Conservation (phyloP, 148 eudicot species). For the Rhododendron henanense region DNA sequence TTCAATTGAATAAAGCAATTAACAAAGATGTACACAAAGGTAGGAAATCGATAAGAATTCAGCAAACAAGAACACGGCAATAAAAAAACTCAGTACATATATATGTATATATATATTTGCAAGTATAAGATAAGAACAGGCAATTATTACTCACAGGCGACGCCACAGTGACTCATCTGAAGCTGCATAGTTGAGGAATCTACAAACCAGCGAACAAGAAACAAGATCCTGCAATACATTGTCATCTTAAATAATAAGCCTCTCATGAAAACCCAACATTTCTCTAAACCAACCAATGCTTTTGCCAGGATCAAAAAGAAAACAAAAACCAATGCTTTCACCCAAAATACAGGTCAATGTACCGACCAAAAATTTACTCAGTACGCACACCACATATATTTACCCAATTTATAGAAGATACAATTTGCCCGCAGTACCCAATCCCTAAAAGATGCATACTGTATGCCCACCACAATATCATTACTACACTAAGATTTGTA, state of each 20-base stretch:
- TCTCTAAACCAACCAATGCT: background rate
- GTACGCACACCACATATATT: background rate
- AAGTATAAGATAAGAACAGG: background rate
- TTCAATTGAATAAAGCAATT: background rate
- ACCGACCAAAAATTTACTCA: background rate
- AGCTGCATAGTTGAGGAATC: constrained; percentile 63
- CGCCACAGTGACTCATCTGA: constrained; percentile 94
- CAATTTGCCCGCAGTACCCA: background rate
- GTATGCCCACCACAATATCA: background rate
- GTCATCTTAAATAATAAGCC: background rate
- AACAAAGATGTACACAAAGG: background rate
- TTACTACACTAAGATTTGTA: background rate
- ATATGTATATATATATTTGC: too few species aligned
- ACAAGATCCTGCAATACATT: constrained; percentile 66
- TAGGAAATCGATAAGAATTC: background rate
- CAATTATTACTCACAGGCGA: constrained; percentile 68
- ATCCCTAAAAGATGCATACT: background rate
- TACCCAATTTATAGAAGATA: background rate
- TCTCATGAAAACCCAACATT: background rate
- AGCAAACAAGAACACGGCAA: background rate
- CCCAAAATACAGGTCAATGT: background rate
- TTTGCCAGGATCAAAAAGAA: background rate
- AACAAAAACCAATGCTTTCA: background rate
- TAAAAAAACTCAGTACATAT: background rate
- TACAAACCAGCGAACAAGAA: constrained; percentile 82